Evolutionary conservation across 805 yeast species (phyloP), one percentile per base, ranked within the genome.

Genomic region (Cyberlindnera suaveolens): DNA sequence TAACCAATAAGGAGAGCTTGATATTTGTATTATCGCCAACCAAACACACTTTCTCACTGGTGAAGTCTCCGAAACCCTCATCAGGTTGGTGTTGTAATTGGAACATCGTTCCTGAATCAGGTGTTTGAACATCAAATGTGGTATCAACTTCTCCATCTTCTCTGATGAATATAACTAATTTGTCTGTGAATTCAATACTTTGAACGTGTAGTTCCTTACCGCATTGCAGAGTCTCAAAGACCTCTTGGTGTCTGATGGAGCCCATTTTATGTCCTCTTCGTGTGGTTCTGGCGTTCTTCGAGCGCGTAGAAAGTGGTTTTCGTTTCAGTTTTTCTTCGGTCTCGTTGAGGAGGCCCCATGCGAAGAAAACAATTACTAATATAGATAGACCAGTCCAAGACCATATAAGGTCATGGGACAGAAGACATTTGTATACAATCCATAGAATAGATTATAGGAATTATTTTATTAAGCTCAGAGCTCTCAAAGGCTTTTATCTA

Each of bases 91-190:
- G 6, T 9, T 19, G 34, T 11, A 47, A 33, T 16, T 49, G 52
- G 4, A 31, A 42, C 8, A 52, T 23, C 4, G 49, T 39, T 20
- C 42, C 45, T 1, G 55, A 30, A 35, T 52, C 47, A 13, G 62
- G 62, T 1, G 56, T 55, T 10, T 46, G 40, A 4, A 56, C 53
- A 23, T 46, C 52, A 33, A 45, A 58, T 1, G 61, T 54, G 2
- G 59, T 46, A 39, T 58, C 62, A 4, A 47, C 63, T n/a, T 70
- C 65, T 0, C 77, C 78, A 50, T 74, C 58, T 31, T 59, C 58
- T 37, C 67, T 62, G 13, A 75, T 53, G 36, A 66, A 65, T 29
- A 75, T 31, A 3, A 74, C 56, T 36, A 61, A 52, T 45, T 65
- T 66, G 45, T 74, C 72, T 0, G 51, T 54, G 17, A 68, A 62